Evolutionary conservation across 768 basidiomycete genomes (phyloP), one percentile per base, ranked within the genome.

Genomic region (Lentinula edodes): DNA sequence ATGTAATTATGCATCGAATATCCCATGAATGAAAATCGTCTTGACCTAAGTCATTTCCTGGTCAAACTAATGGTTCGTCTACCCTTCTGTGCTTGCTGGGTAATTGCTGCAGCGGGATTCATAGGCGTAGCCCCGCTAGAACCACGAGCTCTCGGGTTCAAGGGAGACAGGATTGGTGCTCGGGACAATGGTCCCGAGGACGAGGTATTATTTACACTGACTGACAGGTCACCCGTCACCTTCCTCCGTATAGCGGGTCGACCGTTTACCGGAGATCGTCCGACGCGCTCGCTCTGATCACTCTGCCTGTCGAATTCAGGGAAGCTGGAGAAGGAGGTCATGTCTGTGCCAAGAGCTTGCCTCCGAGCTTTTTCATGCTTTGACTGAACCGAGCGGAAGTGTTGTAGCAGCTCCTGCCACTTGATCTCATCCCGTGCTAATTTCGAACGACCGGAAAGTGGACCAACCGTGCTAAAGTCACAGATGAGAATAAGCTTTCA

Each of bases 311-410:
- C 81, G 39, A 73, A 75, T 55, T 79, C 82, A 61, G 75, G 66
- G 62, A 78, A 78, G 12, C 79, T 82, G 6, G 80, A 74, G 61
- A 86, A 81, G 1, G 84, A 74, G 2, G 81, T 71, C 0, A 71
- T 76, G 60, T 93, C 89, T 13, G 80, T 74, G n/a, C 89, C 90
- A 6, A 89, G 75, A 0, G 87, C 85, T 65, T 86, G 88, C 41
- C 95, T 80, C 34, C 95, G 85, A 4, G 94, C 85, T 70, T 95
- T 95, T 76, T 98, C 95, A 70, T 98, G 95, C 66, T 87, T 90
- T 38, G 83, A 80, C 73, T 99, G 97, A 1, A 97, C 87, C 0
- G 84, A 77, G 16, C 95, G 88, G 79, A 99, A 99, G 72, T 99
- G 97, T 4, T 83, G 80, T 9, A 98, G 82, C 0, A 99, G 81